A percentile compares a stretch with the other conserved stretches of the same genome.
These are phyloP conservation scores for Solanum chacoense DNA, from an alignment of 305 asterid species.

Conservation along the genomic window DNA sequence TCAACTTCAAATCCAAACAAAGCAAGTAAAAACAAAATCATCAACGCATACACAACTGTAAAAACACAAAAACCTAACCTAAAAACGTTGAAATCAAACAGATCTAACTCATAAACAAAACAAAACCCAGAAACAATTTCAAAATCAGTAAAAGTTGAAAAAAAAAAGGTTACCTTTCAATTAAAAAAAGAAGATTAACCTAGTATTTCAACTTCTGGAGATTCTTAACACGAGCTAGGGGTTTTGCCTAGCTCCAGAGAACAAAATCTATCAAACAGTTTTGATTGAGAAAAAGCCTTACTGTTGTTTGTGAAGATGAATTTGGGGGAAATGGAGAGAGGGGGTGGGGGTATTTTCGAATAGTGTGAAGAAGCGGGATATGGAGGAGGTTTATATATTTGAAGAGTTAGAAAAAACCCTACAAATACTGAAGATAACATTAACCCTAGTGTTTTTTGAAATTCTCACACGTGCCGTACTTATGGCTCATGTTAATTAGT, in stretches of 20 bases:
- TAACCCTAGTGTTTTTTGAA: constrained; percentile 23
- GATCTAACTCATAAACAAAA: background rate
- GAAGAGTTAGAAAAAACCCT: background rate
- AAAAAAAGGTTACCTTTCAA: background rate
- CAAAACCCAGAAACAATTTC: background rate
- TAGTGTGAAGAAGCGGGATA: constrained; percentile 35
- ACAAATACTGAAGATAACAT: constrained; percentile 6
- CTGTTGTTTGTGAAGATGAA: background rate
- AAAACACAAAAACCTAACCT: background rate
- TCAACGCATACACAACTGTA: background rate
- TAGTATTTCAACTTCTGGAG: background rate
- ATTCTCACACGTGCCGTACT: constrained; percentile 2
- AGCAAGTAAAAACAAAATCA: background rate
- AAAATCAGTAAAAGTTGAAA: background rate
- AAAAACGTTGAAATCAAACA: background rate
- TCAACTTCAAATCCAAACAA: background rate
- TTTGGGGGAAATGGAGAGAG: background rate
- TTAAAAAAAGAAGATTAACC: background rate
- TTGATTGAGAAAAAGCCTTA: background rate
- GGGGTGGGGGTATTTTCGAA: constrained; percentile 21
- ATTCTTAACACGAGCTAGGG: background rate
- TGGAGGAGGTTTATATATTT: background rate
- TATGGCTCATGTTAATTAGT: background rate
- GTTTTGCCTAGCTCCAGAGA: background rate
- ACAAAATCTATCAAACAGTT: background rate